Conservation (phyloP, 805 yeast genomes). For the Candida golubevii region DNA sequence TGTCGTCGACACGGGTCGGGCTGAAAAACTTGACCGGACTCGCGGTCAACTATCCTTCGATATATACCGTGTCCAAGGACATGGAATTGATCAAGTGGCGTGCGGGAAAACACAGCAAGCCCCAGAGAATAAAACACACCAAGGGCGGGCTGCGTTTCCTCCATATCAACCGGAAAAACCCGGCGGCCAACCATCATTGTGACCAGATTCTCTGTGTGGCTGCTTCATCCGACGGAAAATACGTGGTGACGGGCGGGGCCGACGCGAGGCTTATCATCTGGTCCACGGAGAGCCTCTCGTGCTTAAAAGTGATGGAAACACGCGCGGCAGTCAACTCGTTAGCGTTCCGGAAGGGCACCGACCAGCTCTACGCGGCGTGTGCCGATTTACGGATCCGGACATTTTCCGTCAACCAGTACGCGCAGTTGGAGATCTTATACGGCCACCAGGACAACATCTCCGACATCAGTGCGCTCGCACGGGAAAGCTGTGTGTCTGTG, state of each 20-base stretch:
- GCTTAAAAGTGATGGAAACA: conserved; percentile 74
- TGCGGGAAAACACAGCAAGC: conserved; percentile 42
- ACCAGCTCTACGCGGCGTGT: conserved; percentile 87
- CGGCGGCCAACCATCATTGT: conserved; percentile 64
- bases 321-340: conserved; percentile 70
- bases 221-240: conserved; percentile 81
- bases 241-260: conserved; percentile 85
- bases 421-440: conserved; percentile 85
- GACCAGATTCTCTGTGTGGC: conserved; percentile 77
- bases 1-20: conserved; percentile 52
- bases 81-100: conserved; percentile 79
- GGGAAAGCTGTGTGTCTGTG: conserved; percentile 92
- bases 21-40: conserved; percentile 54
- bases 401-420: conserved; percentile 76
- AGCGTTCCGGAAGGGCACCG: conserved; percentile 73
- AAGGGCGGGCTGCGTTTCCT: conserved; percentile 56
- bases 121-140: conserved; percentile 58
- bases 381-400: conserved; percentile 89
- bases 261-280: conserved; percentile 81
- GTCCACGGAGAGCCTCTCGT: conserved; percentile 75
- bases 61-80: conserved; percentile 81
- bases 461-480: conserved; percentile 74
- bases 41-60: conserved; percentile 54
- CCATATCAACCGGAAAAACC: conserved; percentile 39
- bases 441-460: conserved; percentile 92